Base-by-base conservation (phyloP, 495 filamentous ascomycete species). In the Margaritispora aquatica region DNA sequence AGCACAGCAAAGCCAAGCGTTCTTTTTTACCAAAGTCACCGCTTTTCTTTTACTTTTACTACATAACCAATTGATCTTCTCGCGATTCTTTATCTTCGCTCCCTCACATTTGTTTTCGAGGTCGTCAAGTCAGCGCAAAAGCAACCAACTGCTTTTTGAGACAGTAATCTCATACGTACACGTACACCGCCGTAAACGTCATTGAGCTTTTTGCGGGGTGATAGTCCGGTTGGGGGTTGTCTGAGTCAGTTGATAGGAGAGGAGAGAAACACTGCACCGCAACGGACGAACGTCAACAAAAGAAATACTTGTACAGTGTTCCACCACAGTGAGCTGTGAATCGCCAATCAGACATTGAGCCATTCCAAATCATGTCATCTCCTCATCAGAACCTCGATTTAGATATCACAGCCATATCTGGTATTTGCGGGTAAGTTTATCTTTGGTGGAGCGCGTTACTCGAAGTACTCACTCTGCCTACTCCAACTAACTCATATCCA, bases 391-490 rank as follows among this genome's bases (percentile, higher is more conserved):
- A n/a, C 29, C 78, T 86, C 54, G 77, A 86, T 68, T 75, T 96
- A 60, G 88, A 94, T 69, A 83, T 95, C 26, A 89, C 92, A 63
- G 90, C 92, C 49, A 81, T 96, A 61, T 92, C 88, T 67, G 92
- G 92, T 20, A 95, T 96, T 57, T 89, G 85, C 74, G 92, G 92
- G 88, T 88, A 71, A 67, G 81, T 67, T 7, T 20, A 20, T 38
- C 44, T 41, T 21, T 19, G 11, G 5, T 13, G 5, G 13, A 48
- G 7, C 21, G n/a, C n/a, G n/a, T n/a, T n/a, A 21, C 21, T 51
- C 48, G 4, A 23, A 20, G 20, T 51, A 48, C 51, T 10, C 52
- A n/a, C 41, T 17, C 21, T 19, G 10, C 47, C 17, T 41, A 9
- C 26, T 26, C 4, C 24, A 31, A 44, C 54, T 55, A 65, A 53